Evolutionary conservation across 2,329 filamentous ascomycete species (phyloP).

Genomic region (Beauveria sp.): DNA sequence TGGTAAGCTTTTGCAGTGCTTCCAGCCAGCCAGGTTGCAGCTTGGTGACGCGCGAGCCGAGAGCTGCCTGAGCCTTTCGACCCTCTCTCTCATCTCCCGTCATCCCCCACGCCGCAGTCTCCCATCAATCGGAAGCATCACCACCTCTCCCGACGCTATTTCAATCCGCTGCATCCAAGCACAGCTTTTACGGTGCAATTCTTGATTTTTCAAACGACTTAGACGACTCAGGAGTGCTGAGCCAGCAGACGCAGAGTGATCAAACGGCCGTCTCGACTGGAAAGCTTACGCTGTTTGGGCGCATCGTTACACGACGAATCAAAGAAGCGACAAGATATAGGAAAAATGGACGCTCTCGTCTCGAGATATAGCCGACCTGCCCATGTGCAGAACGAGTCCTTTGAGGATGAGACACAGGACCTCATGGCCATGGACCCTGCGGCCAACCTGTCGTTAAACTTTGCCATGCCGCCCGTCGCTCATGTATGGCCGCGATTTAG

Average conservation of each 20-base stretch:
- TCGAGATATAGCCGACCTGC: slow-evolving; percentile 81
- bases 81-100: slow-evolving; percentile 11
- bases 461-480: slow-evolving; percentile 87
- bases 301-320: not conserved
- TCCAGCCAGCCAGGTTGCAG: slow-evolving; percentile 10
- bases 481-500: slow-evolving; percentile 51
- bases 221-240: not conserved
- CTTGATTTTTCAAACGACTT: not conserved
- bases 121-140: slow-evolving; percentile 9
- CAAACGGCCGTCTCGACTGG: too few species aligned
- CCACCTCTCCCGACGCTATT: not conserved
- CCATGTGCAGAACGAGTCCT: slow-evolving; percentile 63
- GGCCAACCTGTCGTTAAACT: slow-evolving; percentile 80
- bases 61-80: slow-evolving; percentile 35
- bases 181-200: not conserved
- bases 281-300: not conserved
- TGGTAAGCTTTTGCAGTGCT: slow-evolving; percentile 11
- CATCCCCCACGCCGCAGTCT: slow-evolving; percentile 16
- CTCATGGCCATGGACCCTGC: slow-evolving; percentile 63
- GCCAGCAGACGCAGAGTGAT: not conserved
- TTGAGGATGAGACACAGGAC: slow-evolving; percentile 65
- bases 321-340: not conserved
- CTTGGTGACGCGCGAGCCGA: slow-evolving; percentile 34
- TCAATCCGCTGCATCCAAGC: not conserved
- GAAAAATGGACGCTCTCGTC: slow-evolving; percentile 82